Evolutionary conservation across 2,329 filamentous ascomycete genomes (phyloP).

Genomic region (Samsoniella hepiali): DNA sequence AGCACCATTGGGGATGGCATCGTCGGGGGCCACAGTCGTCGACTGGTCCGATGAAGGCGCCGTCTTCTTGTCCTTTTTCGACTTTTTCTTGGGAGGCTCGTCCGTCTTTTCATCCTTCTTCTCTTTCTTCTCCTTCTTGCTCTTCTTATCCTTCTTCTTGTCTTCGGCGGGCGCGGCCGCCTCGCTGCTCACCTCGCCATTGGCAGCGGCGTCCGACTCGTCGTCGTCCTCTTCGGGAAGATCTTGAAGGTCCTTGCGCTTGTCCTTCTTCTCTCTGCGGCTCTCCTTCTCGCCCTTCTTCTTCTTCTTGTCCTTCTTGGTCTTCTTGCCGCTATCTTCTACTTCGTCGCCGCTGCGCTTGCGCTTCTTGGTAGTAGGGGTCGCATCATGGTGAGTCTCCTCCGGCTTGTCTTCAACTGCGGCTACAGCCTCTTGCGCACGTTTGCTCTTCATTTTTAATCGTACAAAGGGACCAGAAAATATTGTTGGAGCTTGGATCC

Average conservation of each 20-base stretch:
- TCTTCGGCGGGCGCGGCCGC: constrained; percentile 22
- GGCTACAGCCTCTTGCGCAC: constrained; percentile 34
- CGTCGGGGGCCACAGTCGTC: constrained; percentile 16
- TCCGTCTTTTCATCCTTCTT: constrained; percentile 32
- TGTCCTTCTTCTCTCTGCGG: constrained; percentile 41
- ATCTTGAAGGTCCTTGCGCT: constrained; percentile 37
- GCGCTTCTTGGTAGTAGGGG: constrained; percentile 34
- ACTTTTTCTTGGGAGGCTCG: constrained; percentile 18
- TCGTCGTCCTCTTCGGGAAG: constrained; percentile 34
- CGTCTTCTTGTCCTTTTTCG: constrained; percentile 27
- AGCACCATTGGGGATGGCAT: constrained; percentile 33
- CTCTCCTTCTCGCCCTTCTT: constrained; percentile 33
- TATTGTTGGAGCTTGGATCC: background rate
- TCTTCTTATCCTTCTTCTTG: constrained; percentile 29
- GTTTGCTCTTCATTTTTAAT: constrained; percentile 38
- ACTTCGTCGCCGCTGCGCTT: constrained; percentile 31
- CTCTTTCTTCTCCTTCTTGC: constrained; percentile 31
- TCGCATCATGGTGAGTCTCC: constrained; percentile 24
- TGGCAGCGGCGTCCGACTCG: constrained; percentile 23
- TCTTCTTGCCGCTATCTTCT: constrained; percentile 29
- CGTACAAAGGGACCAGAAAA: background rate
- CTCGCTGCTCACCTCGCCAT: constrained; percentile 24
- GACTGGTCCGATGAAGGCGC: constrained; percentile 18
- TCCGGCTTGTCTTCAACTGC: constrained; percentile 27
- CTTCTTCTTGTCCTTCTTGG: constrained; percentile 37